phyloP scores from a whole-genome alignment of 805 yeast genomes.

The Cyberlindnera subsufficiens region DNA sequence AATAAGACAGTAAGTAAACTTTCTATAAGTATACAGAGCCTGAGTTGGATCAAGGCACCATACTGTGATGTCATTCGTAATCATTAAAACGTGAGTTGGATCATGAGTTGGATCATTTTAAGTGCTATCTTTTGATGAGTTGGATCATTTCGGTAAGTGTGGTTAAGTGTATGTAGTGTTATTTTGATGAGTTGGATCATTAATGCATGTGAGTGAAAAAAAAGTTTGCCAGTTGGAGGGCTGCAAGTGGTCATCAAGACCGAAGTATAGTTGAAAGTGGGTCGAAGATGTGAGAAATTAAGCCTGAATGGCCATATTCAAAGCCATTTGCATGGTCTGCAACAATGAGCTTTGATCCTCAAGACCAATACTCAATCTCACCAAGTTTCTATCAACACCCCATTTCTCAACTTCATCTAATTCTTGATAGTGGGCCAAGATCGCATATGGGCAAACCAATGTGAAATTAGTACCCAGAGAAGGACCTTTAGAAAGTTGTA shows the following conservation, averaged over 20 bases:
- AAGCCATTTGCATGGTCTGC: slow-evolving; percentile 13
- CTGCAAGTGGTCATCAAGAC: background rate
- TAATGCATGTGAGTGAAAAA: background rate
- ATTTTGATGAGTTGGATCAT: background rate
- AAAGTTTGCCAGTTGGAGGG: background rate
- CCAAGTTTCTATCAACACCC: slow-evolving; percentile 75
- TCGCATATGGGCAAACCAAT: slow-evolving; percentile 83
- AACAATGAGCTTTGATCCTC: slow-evolving; percentile 60
- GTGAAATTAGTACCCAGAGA: slow-evolving; percentile 88
- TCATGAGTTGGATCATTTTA: slow-evolving; percentile 2
- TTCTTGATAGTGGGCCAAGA: slow-evolving; percentile 80
- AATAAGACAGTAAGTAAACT: too few species aligned
- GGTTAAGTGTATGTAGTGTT: background rate
- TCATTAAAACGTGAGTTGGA: background rate
- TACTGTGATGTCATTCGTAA: too few species aligned
- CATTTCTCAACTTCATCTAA: slow-evolving; percentile 72
- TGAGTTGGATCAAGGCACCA: too few species aligned
- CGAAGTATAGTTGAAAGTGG: too few species aligned
- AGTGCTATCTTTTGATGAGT: background rate
- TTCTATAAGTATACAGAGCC: too few species aligned
- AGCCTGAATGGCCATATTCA: slow-evolving; percentile 17
- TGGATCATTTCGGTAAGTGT: background rate
- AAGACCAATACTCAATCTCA: slow-evolving; percentile 80
- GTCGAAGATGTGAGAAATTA: background rate
- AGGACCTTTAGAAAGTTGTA: slow-evolving; percentile 78